Evolutionary conservation across 1,284 basidiomycete species (phyloP).

Genomic region (Boletus mariae): DNA sequence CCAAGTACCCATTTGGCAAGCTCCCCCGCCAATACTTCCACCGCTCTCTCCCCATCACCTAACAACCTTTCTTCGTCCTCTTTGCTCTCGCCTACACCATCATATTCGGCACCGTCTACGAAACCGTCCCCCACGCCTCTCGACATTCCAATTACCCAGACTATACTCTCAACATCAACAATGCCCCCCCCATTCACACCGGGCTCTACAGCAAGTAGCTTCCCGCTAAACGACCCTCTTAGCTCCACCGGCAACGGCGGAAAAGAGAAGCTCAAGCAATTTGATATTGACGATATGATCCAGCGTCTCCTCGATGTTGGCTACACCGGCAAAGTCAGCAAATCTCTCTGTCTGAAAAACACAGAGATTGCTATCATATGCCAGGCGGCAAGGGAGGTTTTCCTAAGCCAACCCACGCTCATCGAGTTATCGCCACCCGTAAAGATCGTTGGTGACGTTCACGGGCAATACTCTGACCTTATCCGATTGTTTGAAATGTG

Average conservation of each 20-base stretch:
- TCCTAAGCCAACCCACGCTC: constrained; percentile 94
- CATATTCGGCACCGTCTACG: constrained; percentile 35
- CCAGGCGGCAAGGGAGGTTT: constrained; percentile 94
- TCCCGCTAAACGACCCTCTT: constrained; percentile 37
- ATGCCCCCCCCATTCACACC: constrained; percentile 41
- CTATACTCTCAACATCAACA: constrained; percentile 64
- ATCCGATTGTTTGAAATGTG: constrained; percentile 99
- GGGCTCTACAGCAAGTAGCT: constrained; percentile 42
- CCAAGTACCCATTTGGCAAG: constrained; percentile 29
- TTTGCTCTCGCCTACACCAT: constrained; percentile 25
- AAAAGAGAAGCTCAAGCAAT: constrained; percentile 59
- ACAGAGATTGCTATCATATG: constrained; percentile 95
- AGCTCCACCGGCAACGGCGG: constrained; percentile 40
- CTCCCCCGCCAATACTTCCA: constrained; percentile 20
- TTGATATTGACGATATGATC: constrained; percentile 99
- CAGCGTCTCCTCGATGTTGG: constrained; percentile 94
- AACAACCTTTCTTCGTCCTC: constrained; percentile 30
- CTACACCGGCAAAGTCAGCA: constrained; percentile 97
- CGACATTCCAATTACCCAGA: constrained; percentile 69
- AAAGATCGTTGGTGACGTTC: constrained; percentile 99
- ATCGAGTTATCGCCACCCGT: constrained; percentile 98
- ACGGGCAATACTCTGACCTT: constrained; percentile 98
- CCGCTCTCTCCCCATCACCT: constrained; percentile 32
- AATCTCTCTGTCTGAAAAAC: constrained; percentile 95
- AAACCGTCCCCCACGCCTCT: constrained; percentile 51